Conservation (phyloP, 345 rosid species). For the Excoecaria cochinchinensis region DNA sequence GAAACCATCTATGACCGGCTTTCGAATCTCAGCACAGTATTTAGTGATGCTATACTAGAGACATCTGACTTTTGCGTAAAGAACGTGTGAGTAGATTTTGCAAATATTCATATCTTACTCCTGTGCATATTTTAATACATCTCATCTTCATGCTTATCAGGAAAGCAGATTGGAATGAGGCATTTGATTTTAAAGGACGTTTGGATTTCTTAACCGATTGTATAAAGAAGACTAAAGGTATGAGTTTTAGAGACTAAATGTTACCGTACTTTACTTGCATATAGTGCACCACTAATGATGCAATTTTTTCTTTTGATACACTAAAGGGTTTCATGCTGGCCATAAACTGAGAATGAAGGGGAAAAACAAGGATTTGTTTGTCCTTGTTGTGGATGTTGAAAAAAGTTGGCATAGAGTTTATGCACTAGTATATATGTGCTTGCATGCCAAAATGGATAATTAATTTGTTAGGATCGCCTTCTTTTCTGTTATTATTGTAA, state of each 20-base stretch:
- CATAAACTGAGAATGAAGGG: not conserved
- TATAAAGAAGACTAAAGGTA: constrained; percentile 67
- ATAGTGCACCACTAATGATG: not conserved
- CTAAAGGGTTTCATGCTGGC: not conserved
- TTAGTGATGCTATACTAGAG: constrained; percentile 42
- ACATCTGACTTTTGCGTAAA: constrained; percentile 65
- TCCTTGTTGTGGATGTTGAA: not conserved
- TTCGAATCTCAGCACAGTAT: constrained; percentile 46
- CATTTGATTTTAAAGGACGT: constrained; percentile 57
- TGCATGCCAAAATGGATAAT: not conserved
- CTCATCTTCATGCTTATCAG: constrained; percentile 38
- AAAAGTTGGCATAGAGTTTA: not conserved
- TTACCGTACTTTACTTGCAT: not conserved
- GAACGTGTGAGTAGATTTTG: constrained; percentile 53
- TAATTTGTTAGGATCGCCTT: not conserved
- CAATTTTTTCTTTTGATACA: not conserved
- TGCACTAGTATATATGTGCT: not conserved
- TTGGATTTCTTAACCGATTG: constrained; percentile 65
- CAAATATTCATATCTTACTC: not conserved
- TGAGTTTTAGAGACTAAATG: constrained; percentile 3
- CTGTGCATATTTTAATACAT: not conserved
- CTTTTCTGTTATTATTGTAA: too few relatives aligned
- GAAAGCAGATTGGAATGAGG: constrained; percentile 69
- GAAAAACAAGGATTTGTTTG: not conserved
- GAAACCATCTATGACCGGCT: constrained; percentile 50